These are phyloP conservation scores for Thelonectria blattea DNA, from an alignment of 2,329 filamentous ascomycete genomes.

Conservation along the genomic window DNA sequence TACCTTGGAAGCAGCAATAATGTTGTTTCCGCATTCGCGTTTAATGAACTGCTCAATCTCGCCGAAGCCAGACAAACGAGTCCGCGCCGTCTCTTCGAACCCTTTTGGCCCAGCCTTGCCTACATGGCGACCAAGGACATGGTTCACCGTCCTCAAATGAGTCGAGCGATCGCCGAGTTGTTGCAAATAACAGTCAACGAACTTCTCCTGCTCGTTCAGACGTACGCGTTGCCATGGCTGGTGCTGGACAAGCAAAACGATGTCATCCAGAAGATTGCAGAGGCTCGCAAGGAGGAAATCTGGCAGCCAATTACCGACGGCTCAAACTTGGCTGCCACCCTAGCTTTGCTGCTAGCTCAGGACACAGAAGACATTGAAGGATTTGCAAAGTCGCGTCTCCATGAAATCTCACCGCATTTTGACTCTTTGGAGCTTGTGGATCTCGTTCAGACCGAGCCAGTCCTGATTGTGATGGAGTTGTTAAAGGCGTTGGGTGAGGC, in stretches of 20 bases:
- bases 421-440: slow-evolving; percentile 68
- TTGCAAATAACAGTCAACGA: slow-evolving; percentile 76
- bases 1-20: slow-evolving; percentile 85
- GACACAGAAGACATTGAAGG: slow-evolving; percentile 63
- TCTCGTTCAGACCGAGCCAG: slow-evolving; percentile 76
- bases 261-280: slow-evolving; percentile 80
- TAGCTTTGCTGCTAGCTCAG: slow-evolving; percentile 66
- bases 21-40: slow-evolving; percentile 80
- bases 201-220: slow-evolving; percentile 77
- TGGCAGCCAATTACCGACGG: slow-evolving; percentile 61
- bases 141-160: slow-evolving; percentile 79
- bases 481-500: slow-evolving; percentile 79
- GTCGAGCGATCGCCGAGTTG: slow-evolving; percentile 79
- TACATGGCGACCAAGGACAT: slow-evolving; percentile 85
- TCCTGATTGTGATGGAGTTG: slow-evolving; percentile 78
- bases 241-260: slow-evolving; percentile 80
- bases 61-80: slow-evolving; percentile 69
- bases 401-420: slow-evolving; percentile 73
- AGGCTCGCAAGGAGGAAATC: slow-evolving; percentile 75
- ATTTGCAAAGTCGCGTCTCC: slow-evolving; percentile 71
- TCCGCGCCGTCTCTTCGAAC: slow-evolving; percentile 74
- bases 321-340: slow-evolving; percentile 61
- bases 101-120: slow-evolving; percentile 88
- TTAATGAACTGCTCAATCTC: slow-evolving; percentile 79
- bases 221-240: slow-evolving; percentile 83